These are phyloP conservation scores for Schizophyllum commune DNA, from an alignment of 1,284 basidiomycete species.

Conservation along the genomic window DNA sequence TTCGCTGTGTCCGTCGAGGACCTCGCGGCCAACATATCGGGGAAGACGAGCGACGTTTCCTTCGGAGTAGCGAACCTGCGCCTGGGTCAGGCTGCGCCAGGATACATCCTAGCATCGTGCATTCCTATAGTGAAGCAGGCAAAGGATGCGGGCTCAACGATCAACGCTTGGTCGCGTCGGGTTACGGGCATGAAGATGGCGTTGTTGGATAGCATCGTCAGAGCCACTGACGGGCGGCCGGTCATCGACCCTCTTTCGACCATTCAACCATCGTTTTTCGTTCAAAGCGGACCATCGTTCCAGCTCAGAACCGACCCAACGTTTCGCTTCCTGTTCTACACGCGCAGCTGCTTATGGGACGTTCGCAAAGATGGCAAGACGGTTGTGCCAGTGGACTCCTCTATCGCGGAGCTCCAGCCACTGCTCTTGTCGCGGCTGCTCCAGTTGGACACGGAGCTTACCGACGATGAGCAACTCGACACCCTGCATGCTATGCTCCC, in stretches of 20 bases:
- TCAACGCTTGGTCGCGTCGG: conserved; percentile 21
- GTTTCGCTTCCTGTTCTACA: conserved; percentile 67
- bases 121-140: background rate
- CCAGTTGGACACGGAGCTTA: conserved; percentile 38
- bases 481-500: conserved; percentile 27
- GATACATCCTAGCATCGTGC: conserved; percentile 22
- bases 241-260: conserved; percentile 69
- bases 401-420: conserved; percentile 18
- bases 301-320: conserved; percentile 52
- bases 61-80: conserved; percentile 23
- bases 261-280: conserved; percentile 72
- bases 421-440: conserved; percentile 34
- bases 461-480: conserved; percentile 22
- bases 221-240: conserved; percentile 37
- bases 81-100: conserved; percentile 38
- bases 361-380: conserved; percentile 13
- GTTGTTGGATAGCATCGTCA: conserved; percentile 30
- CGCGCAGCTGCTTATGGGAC: conserved; percentile 50
- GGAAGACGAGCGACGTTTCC: conserved; percentile 18
- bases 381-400: conserved; percentile 3
- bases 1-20: conserved; percentile 17
- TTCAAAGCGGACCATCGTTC: conserved; percentile 64
- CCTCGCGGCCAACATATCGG: conserved; percentile 17
- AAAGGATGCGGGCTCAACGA: conserved; percentile 15
- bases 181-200: conserved; percentile 17